Evolutionary conservation across 345 rosid species (phyloP), one percentile per base, ranked within the genome.

Genomic region (Eucalyptus curtisii): DNA sequence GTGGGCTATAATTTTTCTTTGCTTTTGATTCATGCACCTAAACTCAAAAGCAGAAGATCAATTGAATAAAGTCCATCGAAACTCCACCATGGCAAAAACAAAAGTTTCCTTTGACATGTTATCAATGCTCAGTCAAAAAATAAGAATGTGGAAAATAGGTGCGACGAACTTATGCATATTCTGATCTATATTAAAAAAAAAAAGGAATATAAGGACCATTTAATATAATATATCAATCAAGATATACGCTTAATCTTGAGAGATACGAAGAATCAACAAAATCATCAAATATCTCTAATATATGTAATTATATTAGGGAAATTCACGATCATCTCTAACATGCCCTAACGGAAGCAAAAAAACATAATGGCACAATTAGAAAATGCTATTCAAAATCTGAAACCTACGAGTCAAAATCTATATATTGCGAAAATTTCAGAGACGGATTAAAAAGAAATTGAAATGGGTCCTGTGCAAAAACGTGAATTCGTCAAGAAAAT

Each of bases 161-260:
- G 33, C 16, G 10, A 15, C 0, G 40, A 64, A 64, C n/a, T n/a
- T 30, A 12, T 13, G 33, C n/a, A 30, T 7, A 30, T 61, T 61
- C 6, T 7, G 4, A 61, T 61, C 17, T 30, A 30, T 61, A 61
- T 13, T 13, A 12, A 27, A 27, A 10, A 55, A 10, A 25, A 2
- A 55, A 10, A 25, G 1, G 1, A 10, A 59, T 5, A 11, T 5
- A 59, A 25, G 7, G 7, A 2, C 3, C 14, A 59, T 27, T 1
- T 12, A 61, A 61, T 0, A 3, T 61, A 30, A 13, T 30, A 6
- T 13, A 30, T 30, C 71, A 13, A 64, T 13, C 71, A 64, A 64
- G 31, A 64, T 64, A 14, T 13, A 7, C 1, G 1, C 37, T 31
- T 15, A 7, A 64, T 14, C 10, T n/a, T 0, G 10, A n/a, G 10